Evolutionary conservation across 2,329 filamentous ascomycete species (phyloP).

Genomic region (Mollisia scopiformis): DNA sequence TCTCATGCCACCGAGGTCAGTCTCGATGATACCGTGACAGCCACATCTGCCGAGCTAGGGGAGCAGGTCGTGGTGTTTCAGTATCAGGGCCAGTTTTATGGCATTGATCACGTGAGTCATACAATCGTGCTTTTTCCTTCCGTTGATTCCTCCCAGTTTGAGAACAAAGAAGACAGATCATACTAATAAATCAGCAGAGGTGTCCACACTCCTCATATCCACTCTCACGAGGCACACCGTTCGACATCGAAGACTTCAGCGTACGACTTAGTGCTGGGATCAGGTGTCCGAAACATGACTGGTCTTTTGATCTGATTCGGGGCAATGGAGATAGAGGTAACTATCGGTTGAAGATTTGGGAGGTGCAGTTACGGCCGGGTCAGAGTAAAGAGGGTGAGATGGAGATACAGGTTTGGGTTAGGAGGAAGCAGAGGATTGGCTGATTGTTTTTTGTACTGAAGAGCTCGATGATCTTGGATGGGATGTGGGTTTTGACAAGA

Average conservation of each 20-base stretch:
- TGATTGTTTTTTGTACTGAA: constrained; percentile 2
- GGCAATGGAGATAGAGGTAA: constrained; percentile 63
- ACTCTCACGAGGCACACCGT: constrained; percentile 62
- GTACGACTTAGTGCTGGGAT: constrained; percentile 63
- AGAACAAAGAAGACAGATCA: neutral
- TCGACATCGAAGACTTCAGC: constrained; percentile 76
- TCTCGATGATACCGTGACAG: constrained; percentile 38
- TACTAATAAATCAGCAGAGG: constrained; percentile 44
- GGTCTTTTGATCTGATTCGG: constrained; percentile 71
- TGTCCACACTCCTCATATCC: constrained; percentile 72
- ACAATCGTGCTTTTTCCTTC: neutral
- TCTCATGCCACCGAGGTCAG: constrained; percentile 39
- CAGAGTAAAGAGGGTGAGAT: neutral
- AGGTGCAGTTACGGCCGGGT: constrained; percentile 55
- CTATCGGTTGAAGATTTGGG: constrained; percentile 66
- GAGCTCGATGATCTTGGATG: no score
- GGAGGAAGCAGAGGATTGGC: constrained; percentile 27
- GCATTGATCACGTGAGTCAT: constrained; percentile 65
- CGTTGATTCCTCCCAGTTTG: neutral
- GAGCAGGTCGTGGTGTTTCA: constrained; percentile 69
- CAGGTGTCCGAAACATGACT: constrained; percentile 69
- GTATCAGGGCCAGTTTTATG: constrained; percentile 65
- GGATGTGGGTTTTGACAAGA: no score
- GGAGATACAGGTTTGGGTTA: constrained; percentile 25
- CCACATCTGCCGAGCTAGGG: constrained; percentile 37